Percentiles rank a stretch among this genome's conserved stretches.
Evolutionary conservation across 257 asterid genomes (phyloP).

Genomic region (Jaltomata sinuosa): DNA sequence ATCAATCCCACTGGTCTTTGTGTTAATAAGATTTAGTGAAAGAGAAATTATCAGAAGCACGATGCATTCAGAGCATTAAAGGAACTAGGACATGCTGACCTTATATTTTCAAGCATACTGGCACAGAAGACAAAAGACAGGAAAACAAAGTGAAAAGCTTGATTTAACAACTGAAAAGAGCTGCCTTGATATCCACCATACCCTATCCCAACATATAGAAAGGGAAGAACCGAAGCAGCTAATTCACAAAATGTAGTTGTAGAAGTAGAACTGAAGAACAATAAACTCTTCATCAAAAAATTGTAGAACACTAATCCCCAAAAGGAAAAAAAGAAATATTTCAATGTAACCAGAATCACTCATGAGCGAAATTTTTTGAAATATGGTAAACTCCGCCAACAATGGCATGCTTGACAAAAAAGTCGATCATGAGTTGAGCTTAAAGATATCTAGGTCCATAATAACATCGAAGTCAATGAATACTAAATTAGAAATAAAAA

Average conservation of each 20-base stretch:
- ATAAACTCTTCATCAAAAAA: background rate
- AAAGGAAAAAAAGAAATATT: background rate
- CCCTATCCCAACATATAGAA: background rate
- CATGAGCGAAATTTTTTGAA: background rate
- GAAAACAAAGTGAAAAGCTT: background rate
- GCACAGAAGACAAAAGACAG: background rate
- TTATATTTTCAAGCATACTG: background rate
- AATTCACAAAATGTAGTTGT: background rate
- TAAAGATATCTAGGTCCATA: background rate
- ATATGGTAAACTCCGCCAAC: background rate
- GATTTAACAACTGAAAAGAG: background rate
- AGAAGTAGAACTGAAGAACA: background rate
- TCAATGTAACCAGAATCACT: background rate
- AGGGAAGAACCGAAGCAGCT: background rate
- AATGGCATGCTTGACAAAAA: background rate
- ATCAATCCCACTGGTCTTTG: background rate
- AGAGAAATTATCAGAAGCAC: background rate
- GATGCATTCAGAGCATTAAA: background rate
- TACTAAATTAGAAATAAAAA: background rate
- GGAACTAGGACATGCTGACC: background rate
- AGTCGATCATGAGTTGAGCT: background rate
- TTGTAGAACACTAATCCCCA: background rate
- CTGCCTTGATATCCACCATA: background rate
- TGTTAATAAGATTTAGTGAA: background rate
- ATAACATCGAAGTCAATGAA: background rate